Evolutionary conservation across 2,329 filamentous ascomycete species (phyloP).

Genomic region (Pyrenochaeta sp.): DNA sequence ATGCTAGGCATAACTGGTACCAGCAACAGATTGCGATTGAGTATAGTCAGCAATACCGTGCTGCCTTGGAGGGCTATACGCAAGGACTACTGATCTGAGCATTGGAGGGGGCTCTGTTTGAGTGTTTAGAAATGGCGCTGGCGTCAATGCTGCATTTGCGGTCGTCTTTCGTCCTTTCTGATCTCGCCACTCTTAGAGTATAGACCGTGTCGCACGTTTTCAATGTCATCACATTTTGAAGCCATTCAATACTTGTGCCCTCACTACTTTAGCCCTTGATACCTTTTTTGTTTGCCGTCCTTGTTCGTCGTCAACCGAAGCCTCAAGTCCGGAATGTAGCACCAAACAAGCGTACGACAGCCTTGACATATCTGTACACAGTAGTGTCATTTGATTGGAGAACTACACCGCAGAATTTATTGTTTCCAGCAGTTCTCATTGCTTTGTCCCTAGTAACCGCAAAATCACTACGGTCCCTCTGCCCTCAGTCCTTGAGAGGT

Average conservation of each 20-base stretch:
- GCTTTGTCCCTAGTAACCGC: too few species aligned
- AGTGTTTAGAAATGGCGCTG: neutral
- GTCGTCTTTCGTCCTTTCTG: neutral
- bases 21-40: constrained; percentile 50
- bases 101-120: neutral
- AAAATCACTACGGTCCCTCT: too few species aligned
- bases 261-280: too few species aligned
- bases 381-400: too few species aligned
- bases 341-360: neutral
- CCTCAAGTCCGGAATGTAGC: neutral
- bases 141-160: neutral
- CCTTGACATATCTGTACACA: neutral
- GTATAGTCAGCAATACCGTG: constrained; percentile 43
- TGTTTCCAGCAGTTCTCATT: too few species aligned
- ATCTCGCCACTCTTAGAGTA: neutral
- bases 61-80: constrained; percentile 33
- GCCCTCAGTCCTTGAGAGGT: too few species aligned
- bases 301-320: neutral
- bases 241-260: too few species aligned
- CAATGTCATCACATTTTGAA: neutral
- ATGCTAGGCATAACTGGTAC: constrained; percentile 49
- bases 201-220: neutral
- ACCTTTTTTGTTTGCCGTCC: neutral
- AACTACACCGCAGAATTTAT: too few species aligned
- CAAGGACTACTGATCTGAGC: constrained; percentile 10